Conservation (phyloP, 148 eudicot genomes). For the Fagopyrum homotropicum region DNA sequence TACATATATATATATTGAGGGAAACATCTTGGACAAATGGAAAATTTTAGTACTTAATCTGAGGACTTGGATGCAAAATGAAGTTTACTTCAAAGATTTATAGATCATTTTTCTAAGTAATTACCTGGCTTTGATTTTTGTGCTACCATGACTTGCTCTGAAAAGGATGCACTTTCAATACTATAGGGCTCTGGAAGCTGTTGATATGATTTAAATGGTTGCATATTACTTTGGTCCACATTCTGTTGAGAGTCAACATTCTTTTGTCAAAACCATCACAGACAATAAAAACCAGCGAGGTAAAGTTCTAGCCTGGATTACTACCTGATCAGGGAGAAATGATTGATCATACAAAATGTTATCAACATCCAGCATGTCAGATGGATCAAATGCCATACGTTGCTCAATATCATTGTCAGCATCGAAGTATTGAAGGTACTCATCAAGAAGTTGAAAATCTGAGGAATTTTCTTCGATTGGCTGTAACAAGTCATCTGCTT, state of each 20-base stretch:
- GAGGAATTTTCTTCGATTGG: constrained; percentile 33
- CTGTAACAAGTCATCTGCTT: constrained; percentile 51
- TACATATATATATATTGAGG: not conserved
- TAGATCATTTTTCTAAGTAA: not conserved
- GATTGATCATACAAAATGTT: constrained; percentile 31
- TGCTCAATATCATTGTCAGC: constrained; percentile 37
- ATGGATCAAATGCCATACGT: constrained; percentile 33
- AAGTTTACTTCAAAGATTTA: not conserved
- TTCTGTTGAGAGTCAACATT: constrained; percentile 25
- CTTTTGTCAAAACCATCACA: not conserved
- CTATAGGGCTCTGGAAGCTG: constrained; percentile 21
- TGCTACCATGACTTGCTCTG: constrained; percentile 27
- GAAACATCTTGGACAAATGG: not conserved
- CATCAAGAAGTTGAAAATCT: constrained; percentile 41
- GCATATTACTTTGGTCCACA: constrained; percentile 22
- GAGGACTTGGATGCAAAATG: not conserved
- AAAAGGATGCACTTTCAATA: constrained; percentile 39
- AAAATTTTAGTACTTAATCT: not conserved
- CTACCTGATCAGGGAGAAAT: constrained; percentile 37
- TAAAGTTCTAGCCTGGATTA: not conserved
- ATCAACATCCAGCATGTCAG: constrained; percentile 24
- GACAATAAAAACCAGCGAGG: not conserved
- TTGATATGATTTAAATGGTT: constrained; percentile 26
- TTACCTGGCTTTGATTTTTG: constrained; percentile 40
- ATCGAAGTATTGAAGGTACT: constrained; percentile 38